Evolutionary conservation across 768 basidiomycete species (phyloP).

Genomic region (Coprinopsis sp.): DNA sequence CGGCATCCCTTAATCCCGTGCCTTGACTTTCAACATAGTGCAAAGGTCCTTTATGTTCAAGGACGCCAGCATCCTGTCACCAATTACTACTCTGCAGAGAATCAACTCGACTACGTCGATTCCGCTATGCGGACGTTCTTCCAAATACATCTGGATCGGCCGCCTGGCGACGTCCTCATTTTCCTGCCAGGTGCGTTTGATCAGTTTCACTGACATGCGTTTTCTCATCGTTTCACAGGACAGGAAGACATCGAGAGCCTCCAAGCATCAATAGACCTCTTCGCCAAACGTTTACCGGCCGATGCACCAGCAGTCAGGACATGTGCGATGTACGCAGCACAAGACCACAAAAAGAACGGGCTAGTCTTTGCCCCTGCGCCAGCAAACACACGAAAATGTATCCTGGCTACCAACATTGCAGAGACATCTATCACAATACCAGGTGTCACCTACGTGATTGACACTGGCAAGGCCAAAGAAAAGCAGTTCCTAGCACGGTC

Average conservation of each 20-base stretch:
- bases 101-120: slow-evolving; percentile 82
- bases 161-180: slow-evolving; percentile 85
- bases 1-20: neutral
- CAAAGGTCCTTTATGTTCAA: slow-evolving; percentile 85
- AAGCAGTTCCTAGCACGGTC: slow-evolving; percentile 74
- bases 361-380: slow-evolving; percentile 72
- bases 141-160: slow-evolving; percentile 80
- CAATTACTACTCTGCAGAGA: slow-evolving; percentile 69
- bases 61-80: slow-evolving; percentile 91
- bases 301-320: slow-evolving; percentile 50
- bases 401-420: slow-evolving; percentile 96
- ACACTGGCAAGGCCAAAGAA: slow-evolving; percentile 95
- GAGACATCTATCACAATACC: slow-evolving; percentile 98
- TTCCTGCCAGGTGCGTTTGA: slow-evolving; percentile 73
- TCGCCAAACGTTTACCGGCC: slow-evolving; percentile 64
- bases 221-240: slow-evolving; percentile 42
- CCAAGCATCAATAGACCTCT: slow-evolving; percentile 64
- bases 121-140: slow-evolving; percentile 91
- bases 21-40: slow-evolving; percentile 39
- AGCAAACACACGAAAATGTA: slow-evolving; percentile 76
- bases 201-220: neutral
- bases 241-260: slow-evolving; percentile 96
- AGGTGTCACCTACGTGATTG: slow-evolving; percentile 91
- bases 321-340: slow-evolving; percentile 82
- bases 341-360: slow-evolving; percentile 72